Base-by-base conservation (phyloP, 495 filamentous ascomycete species). In the Physcia stellaris region DNA sequence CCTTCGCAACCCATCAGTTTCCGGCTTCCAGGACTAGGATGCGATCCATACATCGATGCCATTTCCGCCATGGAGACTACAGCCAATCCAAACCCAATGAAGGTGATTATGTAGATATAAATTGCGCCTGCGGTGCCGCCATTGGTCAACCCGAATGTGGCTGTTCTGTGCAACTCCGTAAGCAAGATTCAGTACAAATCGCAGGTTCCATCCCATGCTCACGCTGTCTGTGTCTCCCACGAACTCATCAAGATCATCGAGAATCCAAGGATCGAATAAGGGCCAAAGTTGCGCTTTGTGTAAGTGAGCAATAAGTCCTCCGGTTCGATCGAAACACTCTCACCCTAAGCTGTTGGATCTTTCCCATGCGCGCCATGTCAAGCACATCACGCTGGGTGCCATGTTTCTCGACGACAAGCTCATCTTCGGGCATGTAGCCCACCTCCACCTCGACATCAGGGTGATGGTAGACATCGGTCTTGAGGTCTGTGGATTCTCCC, bases 71-170 rank as follows among this genome's bases (percentile, higher is more conserved):
- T n/a, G n/a, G n/a, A n/a, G n/a, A n/a, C n/a, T n/a, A n/a, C n/a
- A n/a, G n/a, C n/a, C 35, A 43, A 4, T 16, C 29, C 22, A 4
- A 33, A 50, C 5, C 61, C 56, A 5, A 47, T 22, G 65, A 67
- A 72, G 5, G 51, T 58, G 44, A 70, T 60, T 7, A 72, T 31
- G 38, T 60, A 74, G 4, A 56, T 57, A 53, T 68, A 72, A 1
- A 74, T 52, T 0, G 68, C 61, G 16, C 64, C 67, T 0, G 59
- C 66, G 1, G 67, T 59, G 1, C 70, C 70, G n/a, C 63, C 67
- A 48, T 60, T 66, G 6, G 39, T 36, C 23, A 44, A 27, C 21
- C 39, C 20, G 38, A 28, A 26, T 7, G 35, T 15, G 10, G 23
- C 41, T n/a, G 46, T 58, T 57, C 58, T 62, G 30, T 49, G 23